Base-by-base conservation (phyloP, 2,329 filamentous ascomycete genomes). In the Trichoderma sp. region DNA sequence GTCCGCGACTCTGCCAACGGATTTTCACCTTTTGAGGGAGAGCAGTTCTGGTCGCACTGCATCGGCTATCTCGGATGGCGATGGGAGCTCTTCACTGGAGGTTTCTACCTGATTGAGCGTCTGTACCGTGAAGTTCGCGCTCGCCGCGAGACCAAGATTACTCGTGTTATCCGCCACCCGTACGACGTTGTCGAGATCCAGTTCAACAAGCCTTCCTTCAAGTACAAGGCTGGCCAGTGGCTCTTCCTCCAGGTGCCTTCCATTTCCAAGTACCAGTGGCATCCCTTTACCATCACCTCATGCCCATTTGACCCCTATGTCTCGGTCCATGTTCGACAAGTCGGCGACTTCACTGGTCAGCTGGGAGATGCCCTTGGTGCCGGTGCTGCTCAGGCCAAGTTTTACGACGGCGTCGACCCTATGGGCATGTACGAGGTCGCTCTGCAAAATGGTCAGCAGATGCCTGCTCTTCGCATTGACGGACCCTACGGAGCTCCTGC, bases 401-500 rank as follows among this genome's bases (percentile, higher is more conserved):
- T 97, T 55, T 96, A 97, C 79, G 93, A 97, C 66, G 91, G 90
- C 63, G 89, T 97, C 34, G 95, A 98, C 76, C 94, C 93, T 0
- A 91, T 93, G 83, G 95, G 94, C 63, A 97, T 98, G 92, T 99
- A 97, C 85, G 96, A 99, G 80, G 93, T 99, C 34, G 96, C 95
- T 18, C 88, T 98, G 5, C 90, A 95, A 78, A 95, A 97, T 76
- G 95, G 95, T 32, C 92, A 97, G 78, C 87, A 91, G 76, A 97
- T 98, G 94, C 96, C 96, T 4, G 82, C 83, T 1, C 87, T 99
- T 54, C 91, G 94, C 58, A 93, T 98, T 74, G 96, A 99, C 73
- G 96, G 96, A 0, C 96, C 96, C 1, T 99, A 97, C 76, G 96
- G 96, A 79, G 96, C 96, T 0, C 96, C 96, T 0, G 96, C 96